Conservation (phyloP, 306 rosid species). For the Dalbergia cochinchinensis region DNA sequence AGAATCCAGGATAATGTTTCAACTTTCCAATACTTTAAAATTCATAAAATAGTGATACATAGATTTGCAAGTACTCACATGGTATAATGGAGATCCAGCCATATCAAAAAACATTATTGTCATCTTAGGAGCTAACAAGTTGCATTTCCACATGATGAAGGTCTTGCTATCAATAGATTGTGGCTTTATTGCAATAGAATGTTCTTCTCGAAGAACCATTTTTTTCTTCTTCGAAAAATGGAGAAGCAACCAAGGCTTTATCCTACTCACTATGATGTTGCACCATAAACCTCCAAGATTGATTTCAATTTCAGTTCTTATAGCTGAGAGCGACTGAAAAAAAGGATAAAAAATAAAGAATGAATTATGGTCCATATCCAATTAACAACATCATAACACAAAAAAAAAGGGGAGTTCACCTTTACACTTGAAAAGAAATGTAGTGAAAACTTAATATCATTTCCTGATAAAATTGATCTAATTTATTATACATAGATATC, state of each 20-base stretch:
- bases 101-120: slow-evolving; percentile 67
- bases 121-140: slow-evolving; percentile 79
- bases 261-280: slow-evolving; percentile 77
- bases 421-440: too few relatives aligned
- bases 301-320: slow-evolving; percentile 86
- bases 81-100: slow-evolving; percentile 72
- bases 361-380: background rate
- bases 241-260: slow-evolving; percentile 80
- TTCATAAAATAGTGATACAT: slow-evolving; percentile 35
- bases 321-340: slow-evolving; percentile 62
- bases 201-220: slow-evolving; percentile 79
- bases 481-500: too few relatives aligned
- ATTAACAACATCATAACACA: too few relatives aligned
- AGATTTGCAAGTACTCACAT: slow-evolving; percentile 63
- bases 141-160: slow-evolving; percentile 82
- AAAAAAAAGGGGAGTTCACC: too few relatives aligned
- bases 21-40: slow-evolving; percentile 32
- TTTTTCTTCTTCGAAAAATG: slow-evolving; percentile 70
- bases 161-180: slow-evolving; percentile 62
- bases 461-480: too few relatives aligned
- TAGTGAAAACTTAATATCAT: too few relatives aligned
- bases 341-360: slow-evolving; percentile 34
- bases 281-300: slow-evolving; percentile 80
- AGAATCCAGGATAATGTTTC: slow-evolving; percentile 10
- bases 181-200: slow-evolving; percentile 59